Conservation (phyloP, 805 yeast species). For the Brettanomyces sp. region DNA sequence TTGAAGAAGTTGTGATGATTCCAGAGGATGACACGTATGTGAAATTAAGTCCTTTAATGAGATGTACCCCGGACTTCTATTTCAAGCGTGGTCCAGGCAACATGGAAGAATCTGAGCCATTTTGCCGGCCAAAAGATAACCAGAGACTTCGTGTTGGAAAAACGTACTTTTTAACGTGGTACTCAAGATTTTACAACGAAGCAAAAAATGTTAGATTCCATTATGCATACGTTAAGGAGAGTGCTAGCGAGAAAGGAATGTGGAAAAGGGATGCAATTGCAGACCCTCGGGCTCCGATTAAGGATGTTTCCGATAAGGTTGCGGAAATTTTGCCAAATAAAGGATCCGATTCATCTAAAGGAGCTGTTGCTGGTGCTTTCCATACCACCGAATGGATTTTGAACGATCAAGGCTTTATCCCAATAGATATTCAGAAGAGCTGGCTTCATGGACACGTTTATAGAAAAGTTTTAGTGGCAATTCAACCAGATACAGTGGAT, state of each 20-base stretch:
- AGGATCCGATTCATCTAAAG: slow-evolving; percentile 7
- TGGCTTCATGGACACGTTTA: slow-evolving; percentile 54
- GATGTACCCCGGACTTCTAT: slow-evolving; percentile 79
- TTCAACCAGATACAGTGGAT: slow-evolving; percentile 60
- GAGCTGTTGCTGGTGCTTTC: slow-evolving; percentile 34
- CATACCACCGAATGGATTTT: slow-evolving; percentile 64
- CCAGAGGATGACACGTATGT: slow-evolving; percentile 72
- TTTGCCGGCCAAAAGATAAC: slow-evolving; percentile 72
- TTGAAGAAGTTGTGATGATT: slow-evolving; percentile 43
- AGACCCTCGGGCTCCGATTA: slow-evolving; percentile 1
- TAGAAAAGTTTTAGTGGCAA: slow-evolving; percentile 51
- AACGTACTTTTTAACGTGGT: slow-evolving; percentile 79
- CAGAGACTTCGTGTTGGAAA: slow-evolving; percentile 45
- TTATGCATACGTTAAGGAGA: slow-evolving; percentile 54
- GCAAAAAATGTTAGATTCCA: slow-evolving; percentile 59
- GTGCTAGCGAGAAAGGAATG: slow-evolving; percentile 46
- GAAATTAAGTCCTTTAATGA: slow-evolving; percentile 62
- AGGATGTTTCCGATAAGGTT: slow-evolving; percentile 8
- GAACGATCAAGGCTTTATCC: slow-evolving; percentile 51
- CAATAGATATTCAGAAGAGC: slow-evolving; percentile 49
- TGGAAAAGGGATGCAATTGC: slow-evolving; percentile 22
- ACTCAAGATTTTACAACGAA: slow-evolving; percentile 50
- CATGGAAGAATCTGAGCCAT: slow-evolving; percentile 56
- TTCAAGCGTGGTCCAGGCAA: slow-evolving; percentile 54
- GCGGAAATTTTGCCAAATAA: slow-evolving; percentile 9